Percentiles rank a stretch among this genome's conserved stretches.
Conservation (phyloP, 176 grass and related monocot genomes). For the Aegilops umbellulata region DNA sequence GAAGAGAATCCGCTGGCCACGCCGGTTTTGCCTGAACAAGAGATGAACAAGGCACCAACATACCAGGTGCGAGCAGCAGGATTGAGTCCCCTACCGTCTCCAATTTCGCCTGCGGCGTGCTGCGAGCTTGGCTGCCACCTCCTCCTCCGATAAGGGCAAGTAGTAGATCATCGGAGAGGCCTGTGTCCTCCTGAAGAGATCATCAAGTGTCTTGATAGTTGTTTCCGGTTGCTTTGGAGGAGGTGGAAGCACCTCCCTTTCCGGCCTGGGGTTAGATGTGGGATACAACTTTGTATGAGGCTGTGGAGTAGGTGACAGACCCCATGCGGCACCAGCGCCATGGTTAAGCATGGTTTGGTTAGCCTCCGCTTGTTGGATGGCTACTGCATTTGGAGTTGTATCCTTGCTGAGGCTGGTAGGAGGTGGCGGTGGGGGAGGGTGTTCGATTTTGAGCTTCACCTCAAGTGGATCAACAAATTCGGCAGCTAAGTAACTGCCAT, state of each 20-base stretch:
- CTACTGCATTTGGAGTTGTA: slow-evolving; percentile 9
- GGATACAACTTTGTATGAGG: neutral
- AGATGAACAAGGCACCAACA: neutral
- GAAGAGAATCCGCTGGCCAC: neutral
- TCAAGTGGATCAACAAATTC: slow-evolving; percentile 84
- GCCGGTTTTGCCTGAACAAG: neutral
- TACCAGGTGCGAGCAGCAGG: neutral
- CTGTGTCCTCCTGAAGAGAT: slow-evolving; percentile 82
- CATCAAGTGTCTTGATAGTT: slow-evolving; percentile 50
- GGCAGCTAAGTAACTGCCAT: slow-evolving; percentile 51
- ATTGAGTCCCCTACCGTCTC: slow-evolving; percentile 3
- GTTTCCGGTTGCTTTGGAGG: slow-evolving; percentile 43
- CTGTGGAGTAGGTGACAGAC: slow-evolving; percentile 34
- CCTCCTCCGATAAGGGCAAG: slow-evolving; percentile 64
- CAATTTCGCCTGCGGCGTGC: slow-evolving; percentile 26
- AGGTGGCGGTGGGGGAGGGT: slow-evolving; percentile 29
- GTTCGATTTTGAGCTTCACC: slow-evolving; percentile 53
- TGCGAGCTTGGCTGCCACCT: slow-evolving; percentile 55
- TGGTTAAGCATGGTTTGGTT: slow-evolving; percentile 34
- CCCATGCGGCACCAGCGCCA: slow-evolving; percentile 23
- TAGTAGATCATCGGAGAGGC: slow-evolving; percentile 75
- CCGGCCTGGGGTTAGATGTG: neutral
- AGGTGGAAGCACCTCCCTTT: slow-evolving; percentile 31
- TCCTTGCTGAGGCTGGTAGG: slow-evolving; percentile 35
- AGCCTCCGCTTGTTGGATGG: slow-evolving; percentile 35